A percentile compares a stretch with the other conserved stretches of the same genome.
phyloP scores from a whole-genome alignment of 176 grass and related monocot genomes.

The Oropetium thomaeum region DNA sequence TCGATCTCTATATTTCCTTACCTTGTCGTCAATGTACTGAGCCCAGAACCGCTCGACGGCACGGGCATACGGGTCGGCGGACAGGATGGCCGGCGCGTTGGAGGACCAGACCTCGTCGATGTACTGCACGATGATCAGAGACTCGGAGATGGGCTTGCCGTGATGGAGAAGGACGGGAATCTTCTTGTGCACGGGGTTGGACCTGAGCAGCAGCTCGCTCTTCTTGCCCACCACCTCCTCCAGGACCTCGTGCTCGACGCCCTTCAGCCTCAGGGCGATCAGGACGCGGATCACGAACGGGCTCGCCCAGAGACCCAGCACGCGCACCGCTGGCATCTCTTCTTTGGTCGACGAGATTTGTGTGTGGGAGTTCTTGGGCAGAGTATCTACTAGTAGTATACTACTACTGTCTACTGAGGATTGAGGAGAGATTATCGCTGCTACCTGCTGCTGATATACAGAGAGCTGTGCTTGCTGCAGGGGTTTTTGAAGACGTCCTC shows the following conservation, averaged over 20 bases:
- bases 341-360: background rate
- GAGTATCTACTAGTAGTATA: too few species aligned
- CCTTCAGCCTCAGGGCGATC: constrained; percentile 44
- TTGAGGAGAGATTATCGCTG: background rate
- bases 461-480: background rate
- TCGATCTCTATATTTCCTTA: too few species aligned
- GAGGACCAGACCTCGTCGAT: constrained; percentile 41
- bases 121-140: constrained; percentile 45
- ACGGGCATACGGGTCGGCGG: constrained; percentile 25
- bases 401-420: background rate
- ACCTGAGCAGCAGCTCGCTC: constrained; percentile 47
- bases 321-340: background rate
- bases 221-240: constrained; percentile 34
- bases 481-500: background rate
- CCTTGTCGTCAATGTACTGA: constrained; percentile 26
- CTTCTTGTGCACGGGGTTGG: constrained; percentile 64
- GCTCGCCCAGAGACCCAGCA: constrained; percentile 11
- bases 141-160: constrained; percentile 39
- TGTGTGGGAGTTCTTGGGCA: background rate
- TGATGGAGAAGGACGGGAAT: constrained; percentile 56
- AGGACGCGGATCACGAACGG: constrained; percentile 22
- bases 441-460: background rate
- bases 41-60: constrained; percentile 43
- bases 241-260: constrained; percentile 37
- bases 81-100: constrained; percentile 17